Base-by-base conservation (phyloP, 495 filamentous ascomycete species). In the Neurospora sp. region DNA sequence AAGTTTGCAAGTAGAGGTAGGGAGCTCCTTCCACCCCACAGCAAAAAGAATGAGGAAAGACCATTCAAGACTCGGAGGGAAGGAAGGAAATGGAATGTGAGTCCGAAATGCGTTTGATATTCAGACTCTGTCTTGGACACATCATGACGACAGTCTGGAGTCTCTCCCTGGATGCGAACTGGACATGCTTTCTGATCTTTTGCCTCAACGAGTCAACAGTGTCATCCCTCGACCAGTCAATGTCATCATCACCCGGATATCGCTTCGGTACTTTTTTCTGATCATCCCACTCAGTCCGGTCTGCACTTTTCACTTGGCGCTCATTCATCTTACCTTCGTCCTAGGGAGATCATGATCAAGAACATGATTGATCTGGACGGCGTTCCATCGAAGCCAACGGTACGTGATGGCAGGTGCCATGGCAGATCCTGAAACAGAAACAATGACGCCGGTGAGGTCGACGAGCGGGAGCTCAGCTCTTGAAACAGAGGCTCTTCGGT, bases 401-500 rank as follows among this genome's bases (percentile, higher is more conserved):
- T 35, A n/a, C n/a, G 31, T 41, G 60, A 31, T 35, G 49, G 69
- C 35, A 70, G 18, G 35, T 75, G 76, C 74, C 76, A 75, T 74
- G 72, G 72, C 20, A 72, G 74, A 71, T 72, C 72, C 74, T 75
- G 71, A 77, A 77, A 77, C 76, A 60, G 40, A 37, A 69, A 71
- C 60, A 40, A 69, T 70, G 35, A 49, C 54, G 54, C 54, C 54
- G 54, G 54, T 66, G 54, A 66, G 27, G 54, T 66, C 27, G 54
- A 37, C 54, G 54, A 60, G 54, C 54, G 54, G 54, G 31, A 66
- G 54, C 27, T 66, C 54, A 66, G 54, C 27, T 66, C 54, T 66
- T 66, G 54, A 66, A 66, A 66, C 54, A 37, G 54, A 66, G 54
- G 54, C 54, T 66, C 54, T 39, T 70, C 20, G 69, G 39, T 70